Evolutionary conservation across 2,329 filamentous ascomycete genomes (phyloP).

Genomic region (Aspergillus sp.): DNA sequence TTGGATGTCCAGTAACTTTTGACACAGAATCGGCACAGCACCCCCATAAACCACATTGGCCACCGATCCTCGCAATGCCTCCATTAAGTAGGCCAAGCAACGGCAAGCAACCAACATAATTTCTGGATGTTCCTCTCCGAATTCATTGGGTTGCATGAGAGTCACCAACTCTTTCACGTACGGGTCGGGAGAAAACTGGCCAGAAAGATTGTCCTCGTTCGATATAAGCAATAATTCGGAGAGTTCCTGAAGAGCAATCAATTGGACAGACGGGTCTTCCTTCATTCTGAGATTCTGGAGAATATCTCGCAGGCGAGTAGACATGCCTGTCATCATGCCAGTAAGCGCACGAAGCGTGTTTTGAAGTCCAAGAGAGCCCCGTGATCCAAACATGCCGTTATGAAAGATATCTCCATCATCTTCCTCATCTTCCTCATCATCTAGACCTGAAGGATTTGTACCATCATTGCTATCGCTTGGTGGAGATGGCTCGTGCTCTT

Average conservation of each 20-base stretch:
- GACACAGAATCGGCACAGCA: conserved; percentile 89
- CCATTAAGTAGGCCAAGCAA: conserved; percentile 96
- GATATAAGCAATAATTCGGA: conserved; percentile 92
- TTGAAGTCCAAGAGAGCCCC: conserved; percentile 67
- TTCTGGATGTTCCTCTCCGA: conserved; percentile 87
- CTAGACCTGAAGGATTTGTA: conserved; percentile 51
- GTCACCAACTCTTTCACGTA: conserved; percentile 93
- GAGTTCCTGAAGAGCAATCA: conserved; percentile 88
- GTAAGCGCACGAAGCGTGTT: conserved; percentile 82
- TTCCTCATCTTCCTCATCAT: conserved; percentile 58
- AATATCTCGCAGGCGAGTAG: conserved; percentile 75
- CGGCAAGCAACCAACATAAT: conserved; percentile 96
- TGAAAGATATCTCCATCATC: conserved; percentile 63
- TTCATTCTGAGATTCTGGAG: conserved; percentile 75
- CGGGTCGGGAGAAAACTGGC: conserved; percentile 89
- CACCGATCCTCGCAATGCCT: conserved; percentile 87
- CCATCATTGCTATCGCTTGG: conserved; percentile 67
- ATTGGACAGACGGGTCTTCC: conserved; percentile 81
- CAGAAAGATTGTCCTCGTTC: conserved; percentile 93
- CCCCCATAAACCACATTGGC: conserved; percentile 97
- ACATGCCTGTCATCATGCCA: conserved; percentile 87
- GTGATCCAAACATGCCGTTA: conserved; percentile 62
- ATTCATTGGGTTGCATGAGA: conserved; percentile 88
- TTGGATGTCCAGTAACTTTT: conserved; percentile 91
- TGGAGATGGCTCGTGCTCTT: conserved; percentile 58